Evolutionary conservation across 2,329 filamentous ascomycete genomes (phyloP).

Genomic region (Monilinia aucupariae): DNA sequence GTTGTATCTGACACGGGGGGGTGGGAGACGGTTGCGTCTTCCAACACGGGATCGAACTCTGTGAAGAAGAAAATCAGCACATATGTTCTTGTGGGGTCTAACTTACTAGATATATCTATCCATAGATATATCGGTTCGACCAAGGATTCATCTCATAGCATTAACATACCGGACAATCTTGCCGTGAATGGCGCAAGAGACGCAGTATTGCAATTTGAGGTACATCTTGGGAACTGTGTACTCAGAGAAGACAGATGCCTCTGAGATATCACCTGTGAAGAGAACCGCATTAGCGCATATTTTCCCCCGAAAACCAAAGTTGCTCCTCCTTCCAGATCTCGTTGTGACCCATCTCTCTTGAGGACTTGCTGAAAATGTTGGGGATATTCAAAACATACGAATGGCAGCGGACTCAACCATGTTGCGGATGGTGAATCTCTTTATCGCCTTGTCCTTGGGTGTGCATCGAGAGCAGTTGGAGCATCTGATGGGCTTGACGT

Average conservation of each 20-base stretch:
- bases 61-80: slow-evolving; percentile 32
- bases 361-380: background rate
- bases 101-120: slow-evolving; percentile 13
- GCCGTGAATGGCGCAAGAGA: slow-evolving; percentile 99
- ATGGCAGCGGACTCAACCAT: slow-evolving; percentile 99
- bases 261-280: slow-evolving; percentile 91
- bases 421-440: slow-evolving; percentile 99
- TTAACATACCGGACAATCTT: slow-evolving; percentile 99
- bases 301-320: background rate
- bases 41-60: slow-evolving; percentile 97
- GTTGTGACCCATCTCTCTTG: background rate
- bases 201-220: slow-evolving; percentile 99
- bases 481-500: slow-evolving; percentile 98
- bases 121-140: slow-evolving; percentile 40
- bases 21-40: slow-evolving; percentile 97
- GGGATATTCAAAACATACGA: slow-evolving; percentile 62
- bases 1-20: slow-evolving; percentile 98
- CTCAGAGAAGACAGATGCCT: slow-evolving; percentile 98
- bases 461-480: slow-evolving; percentile 71
- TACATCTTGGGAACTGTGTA: slow-evolving; percentile 99
- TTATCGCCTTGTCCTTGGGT: slow-evolving; percentile 98
- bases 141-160: slow-evolving; percentile 54
- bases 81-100: slow-evolving; percentile 41
- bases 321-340: background rate
- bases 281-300: slow-evolving; percentile 17